These are phyloP conservation scores for Pontederia paniculata DNA, from an alignment of 176 grass and related monocot species.

Conservation along the genomic window DNA sequence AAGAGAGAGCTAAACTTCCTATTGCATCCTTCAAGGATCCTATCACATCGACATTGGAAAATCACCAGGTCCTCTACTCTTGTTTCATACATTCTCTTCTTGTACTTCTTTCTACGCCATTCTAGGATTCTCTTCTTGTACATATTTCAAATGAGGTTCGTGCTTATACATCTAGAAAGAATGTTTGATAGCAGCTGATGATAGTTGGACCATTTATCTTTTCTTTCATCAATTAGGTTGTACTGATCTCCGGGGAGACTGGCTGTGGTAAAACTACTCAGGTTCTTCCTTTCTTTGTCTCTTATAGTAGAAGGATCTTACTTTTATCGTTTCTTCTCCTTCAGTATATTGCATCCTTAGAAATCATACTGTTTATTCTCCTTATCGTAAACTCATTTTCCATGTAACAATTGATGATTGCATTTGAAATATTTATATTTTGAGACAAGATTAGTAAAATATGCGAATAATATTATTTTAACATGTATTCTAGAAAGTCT, in stretches of 20 bases:
- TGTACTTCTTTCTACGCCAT: not conserved
- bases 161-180: too few relatives aligned
- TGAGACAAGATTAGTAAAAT: too few relatives aligned
- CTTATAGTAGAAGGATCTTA: not conserved
- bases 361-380: too few relatives aligned
- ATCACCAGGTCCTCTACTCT: slow-evolving; percentile 53
- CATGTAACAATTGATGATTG: too few relatives aligned
- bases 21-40: slow-evolving; percentile 74
- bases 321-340: slow-evolving; percentile 5
- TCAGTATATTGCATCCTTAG: slow-evolving; percentile 1
- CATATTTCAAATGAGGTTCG: not conserved
- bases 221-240: slow-evolving; percentile 48
- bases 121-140: not conserved
- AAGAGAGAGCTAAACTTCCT: slow-evolving; percentile 82
- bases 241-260: slow-evolving; percentile 97
- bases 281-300: slow-evolving; percentile 32
- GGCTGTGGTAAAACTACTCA: slow-evolving; percentile 99
- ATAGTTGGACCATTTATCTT: slow-evolving; percentile 27
- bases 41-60: slow-evolving; percentile 71
- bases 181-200: slow-evolving; percentile 5
- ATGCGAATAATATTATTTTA: too few relatives aligned
- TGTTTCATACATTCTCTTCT: not conserved
- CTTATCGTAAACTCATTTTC: too few relatives aligned
- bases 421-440: too few relatives aligned
- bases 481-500: too few relatives aligned